Conservation (phyloP, 768 basidiomycete species). For the Daedaleopsis sinensis region DNA sequence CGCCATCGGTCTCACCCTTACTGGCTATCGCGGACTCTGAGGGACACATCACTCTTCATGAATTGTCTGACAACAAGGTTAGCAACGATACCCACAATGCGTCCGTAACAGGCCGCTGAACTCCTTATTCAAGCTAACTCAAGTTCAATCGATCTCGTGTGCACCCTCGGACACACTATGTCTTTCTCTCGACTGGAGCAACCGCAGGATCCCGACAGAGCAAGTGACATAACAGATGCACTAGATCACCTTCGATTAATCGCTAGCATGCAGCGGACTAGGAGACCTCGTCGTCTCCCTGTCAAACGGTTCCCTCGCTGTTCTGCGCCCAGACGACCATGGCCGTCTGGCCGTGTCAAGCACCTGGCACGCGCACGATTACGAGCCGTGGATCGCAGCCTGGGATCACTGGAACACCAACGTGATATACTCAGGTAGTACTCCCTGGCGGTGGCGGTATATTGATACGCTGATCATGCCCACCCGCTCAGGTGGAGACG, state of each 20-base stretch:
- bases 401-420: conserved; percentile 88
- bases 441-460: background rate
- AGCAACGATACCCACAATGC: background rate
- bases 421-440: conserved; percentile 80
- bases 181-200: conserved; percentile 94
- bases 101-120: background rate
- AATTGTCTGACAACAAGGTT: conserved; percentile 44
- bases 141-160: conserved; percentile 48
- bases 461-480: too few species aligned
- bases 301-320: conserved; percentile 76
- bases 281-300: conserved; percentile 78
- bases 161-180: conserved; percentile 65
- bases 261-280: conserved; percentile 39
- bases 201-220: conserved; percentile 55
- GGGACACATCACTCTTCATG: conserved; percentile 70
- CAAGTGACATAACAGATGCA: conserved; percentile 31
- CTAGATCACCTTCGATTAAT: background rate
- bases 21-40: conserved; percentile 86
- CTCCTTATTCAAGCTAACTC: conserved; percentile 30
- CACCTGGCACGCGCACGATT: conserved; percentile 88
- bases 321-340: conserved; percentile 53
- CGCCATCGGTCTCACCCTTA: conserved; percentile 42
- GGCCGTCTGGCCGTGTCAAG: conserved; percentile 48
- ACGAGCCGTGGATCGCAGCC: conserved; percentile 92
- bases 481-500: conserved; percentile 79